Evolutionary conservation across 106 monocot genomes (phyloP), one percentile per base, ranked within the genome.

Genomic region (Ottelia alismoides): DNA sequence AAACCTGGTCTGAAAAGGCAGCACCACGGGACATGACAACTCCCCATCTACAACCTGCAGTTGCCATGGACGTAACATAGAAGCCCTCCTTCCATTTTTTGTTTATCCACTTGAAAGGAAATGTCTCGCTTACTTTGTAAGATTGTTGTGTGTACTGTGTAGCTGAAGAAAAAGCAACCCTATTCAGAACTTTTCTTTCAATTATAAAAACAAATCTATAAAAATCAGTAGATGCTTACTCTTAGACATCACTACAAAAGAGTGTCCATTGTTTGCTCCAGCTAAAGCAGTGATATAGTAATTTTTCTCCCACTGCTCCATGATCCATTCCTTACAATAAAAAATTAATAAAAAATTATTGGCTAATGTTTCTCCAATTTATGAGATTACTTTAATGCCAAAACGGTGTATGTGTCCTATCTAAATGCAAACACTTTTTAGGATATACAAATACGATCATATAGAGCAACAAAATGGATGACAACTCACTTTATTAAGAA

Each of bases 1-100:
- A n/a, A n/a, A 79, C 84, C 84, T 85, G 84, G 22, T 85, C 70
- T 23, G 47, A 53, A 47, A 79, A 79, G 18, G 72, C 70, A 1
- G 79, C 65, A 70, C 58, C 69, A 18, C 84, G 72, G 1, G 84
- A 79, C 84, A 85, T 79, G 29, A 85, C 79, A 45, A 85, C 44
- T 0, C 61, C 84, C 84, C 84, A 85, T 31, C 66, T 50, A 23
- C 43, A 62, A 16, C 84, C 79, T 11, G 88, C 63, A 47, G 88
- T 83, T 23, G 88, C 82, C 88, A 83, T 88, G 30, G 88, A 72
- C 18, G 88, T 88, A 23, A 88, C 82, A 65, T 82, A 64, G 62
- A 83, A 88, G 26, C 79, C 82, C 66, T 88, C 88, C 49, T 70
- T 83, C 88, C 88, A 88, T 29, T 88, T 82, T 52, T 88, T 88